phyloP scores from a whole-genome alignment of 1,284 basidiomycete genomes.

The Exobasidium rhododendri region DNA sequence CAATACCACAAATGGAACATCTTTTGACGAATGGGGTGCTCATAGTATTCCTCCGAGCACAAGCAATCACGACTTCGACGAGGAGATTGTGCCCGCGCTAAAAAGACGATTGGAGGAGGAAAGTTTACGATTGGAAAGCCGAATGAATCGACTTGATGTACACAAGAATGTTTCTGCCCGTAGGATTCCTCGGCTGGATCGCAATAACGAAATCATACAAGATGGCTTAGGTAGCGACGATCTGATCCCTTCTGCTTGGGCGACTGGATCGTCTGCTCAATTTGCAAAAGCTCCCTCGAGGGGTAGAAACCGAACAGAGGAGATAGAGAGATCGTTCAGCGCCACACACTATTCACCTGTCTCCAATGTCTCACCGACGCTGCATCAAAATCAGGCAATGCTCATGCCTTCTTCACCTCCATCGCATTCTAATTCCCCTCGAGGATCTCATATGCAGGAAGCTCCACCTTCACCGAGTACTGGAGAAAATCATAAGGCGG shows the following conservation, averaged over 20 bases:
- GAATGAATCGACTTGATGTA: slow-evolving; percentile 31
- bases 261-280: slow-evolving; percentile 8
- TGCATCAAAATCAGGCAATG: neutral
- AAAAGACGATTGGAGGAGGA: slow-evolving; percentile 35
- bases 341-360: neutral
- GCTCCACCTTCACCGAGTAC: neutral
- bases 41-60: neutral
- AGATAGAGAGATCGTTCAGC: neutral
- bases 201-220: slow-evolving; percentile 7
- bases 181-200: neutral
- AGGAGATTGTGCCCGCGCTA: slow-evolving; percentile 35
- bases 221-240: slow-evolving; percentile 10
- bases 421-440: neutral
- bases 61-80: slow-evolving; percentile 23
- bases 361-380: neutral
- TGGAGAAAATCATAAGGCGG: neutral
- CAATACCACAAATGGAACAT: neutral
- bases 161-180: neutral
- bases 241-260: slow-evolving; percentile 10
- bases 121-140: slow-evolving; percentile 20
- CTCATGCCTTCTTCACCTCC: neutral
- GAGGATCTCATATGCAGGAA: neutral
- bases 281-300: neutral
- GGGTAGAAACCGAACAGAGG: neutral
- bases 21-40: neutral